Conservation (phyloP, 225 moss, liverwort and hornwort species). For the Physcomitrellopsis africana region DNA sequence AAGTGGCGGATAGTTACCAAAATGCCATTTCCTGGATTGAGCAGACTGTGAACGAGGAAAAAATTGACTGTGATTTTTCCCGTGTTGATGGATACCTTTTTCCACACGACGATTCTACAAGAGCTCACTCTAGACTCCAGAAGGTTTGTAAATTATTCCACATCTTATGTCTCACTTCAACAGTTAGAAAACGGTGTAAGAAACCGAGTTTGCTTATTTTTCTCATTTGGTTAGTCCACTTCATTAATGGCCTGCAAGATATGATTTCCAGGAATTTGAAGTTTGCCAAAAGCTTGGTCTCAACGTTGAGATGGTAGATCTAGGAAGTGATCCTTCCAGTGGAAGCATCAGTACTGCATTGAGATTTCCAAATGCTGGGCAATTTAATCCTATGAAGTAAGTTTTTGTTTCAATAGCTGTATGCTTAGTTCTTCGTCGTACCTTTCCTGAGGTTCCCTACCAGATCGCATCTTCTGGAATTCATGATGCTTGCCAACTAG, state of each 20-base stretch:
- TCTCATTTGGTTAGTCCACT: background rate
- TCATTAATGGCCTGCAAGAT: background rate
- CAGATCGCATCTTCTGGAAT: background rate
- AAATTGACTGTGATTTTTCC: conserved; percentile 38
- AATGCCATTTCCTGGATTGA: conserved; percentile 42
- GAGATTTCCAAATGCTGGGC: conserved; percentile 42
- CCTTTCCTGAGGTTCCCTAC: background rate
- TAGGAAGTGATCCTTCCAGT: conserved; percentile 41
- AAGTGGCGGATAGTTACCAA: conserved; percentile 35
- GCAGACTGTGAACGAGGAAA: conserved; percentile 33
- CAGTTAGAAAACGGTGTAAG: no score
- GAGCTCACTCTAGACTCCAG: conserved; percentile 27
- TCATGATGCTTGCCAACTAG: background rate
- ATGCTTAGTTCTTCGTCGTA: background rate
- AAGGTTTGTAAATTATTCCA: background rate
- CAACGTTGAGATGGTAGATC: conserved; percentile 45
- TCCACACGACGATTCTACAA: conserved; percentile 38
- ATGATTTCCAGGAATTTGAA: conserved; percentile 46
- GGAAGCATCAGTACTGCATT: conserved; percentile 45
- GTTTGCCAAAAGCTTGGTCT: conserved; percentile 44
- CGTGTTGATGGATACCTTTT: conserved; percentile 42
- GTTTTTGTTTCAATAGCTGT: background rate
- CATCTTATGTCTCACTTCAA: background rate
- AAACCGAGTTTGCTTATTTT: background rate
- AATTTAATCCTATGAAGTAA: conserved; percentile 52